Conservation (phyloP, 2,329 filamentous ascomycete species). For the Ophiostoma sp. region DNA sequence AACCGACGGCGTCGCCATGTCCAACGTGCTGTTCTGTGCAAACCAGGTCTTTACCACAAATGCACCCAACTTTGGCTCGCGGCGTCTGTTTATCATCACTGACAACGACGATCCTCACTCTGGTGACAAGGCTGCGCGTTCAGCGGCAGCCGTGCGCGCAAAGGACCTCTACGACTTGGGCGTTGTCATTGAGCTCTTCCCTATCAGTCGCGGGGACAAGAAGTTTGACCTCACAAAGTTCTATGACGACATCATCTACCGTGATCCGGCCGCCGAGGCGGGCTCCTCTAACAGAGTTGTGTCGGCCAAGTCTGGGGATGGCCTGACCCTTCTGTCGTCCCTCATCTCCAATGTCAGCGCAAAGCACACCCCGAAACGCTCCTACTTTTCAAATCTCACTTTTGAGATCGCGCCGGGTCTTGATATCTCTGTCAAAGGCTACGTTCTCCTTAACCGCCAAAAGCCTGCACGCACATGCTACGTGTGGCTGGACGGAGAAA, state of each 20-base stretch:
- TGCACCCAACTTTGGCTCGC: slow-evolving; percentile 87
- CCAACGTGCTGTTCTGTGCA: slow-evolving; percentile 86
- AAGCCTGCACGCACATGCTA: slow-evolving; percentile 76
- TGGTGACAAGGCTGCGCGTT: slow-evolving; percentile 64
- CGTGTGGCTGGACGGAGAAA: slow-evolving; percentile 82
- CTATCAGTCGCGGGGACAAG: slow-evolving; percentile 65
- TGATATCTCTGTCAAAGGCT: slow-evolving; percentile 87
- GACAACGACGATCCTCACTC: slow-evolving; percentile 84
- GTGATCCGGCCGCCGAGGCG: slow-evolving; percentile 65
- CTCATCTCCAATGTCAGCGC: slow-evolving; percentile 92
- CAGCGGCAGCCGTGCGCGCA: slow-evolving; percentile 75
- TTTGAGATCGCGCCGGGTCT: slow-evolving; percentile 82
- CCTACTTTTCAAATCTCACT: slow-evolving; percentile 79
- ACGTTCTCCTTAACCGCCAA: slow-evolving; percentile 81
- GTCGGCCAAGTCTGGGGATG: slow-evolving; percentile 52
- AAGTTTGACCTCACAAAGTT: slow-evolving; percentile 80
- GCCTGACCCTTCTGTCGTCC: slow-evolving; percentile 61
- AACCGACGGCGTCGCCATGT: slow-evolving; percentile 61
- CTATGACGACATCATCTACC: slow-evolving; percentile 94
- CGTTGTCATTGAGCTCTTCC: slow-evolving; percentile 87
- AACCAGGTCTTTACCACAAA: slow-evolving; percentile 96
- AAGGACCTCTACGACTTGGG: slow-evolving; percentile 94
- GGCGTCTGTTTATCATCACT: slow-evolving; percentile 91
- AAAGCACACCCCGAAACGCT: slow-evolving; percentile 76
- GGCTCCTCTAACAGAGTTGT: slow-evolving; percentile 53